Percentiles rank a stretch among this genome's conserved stretches.
Evolutionary conservation across 225 moss, liverwort and hornwort genomes (phyloP).

Genomic region (Bryum argenteum): DNA sequence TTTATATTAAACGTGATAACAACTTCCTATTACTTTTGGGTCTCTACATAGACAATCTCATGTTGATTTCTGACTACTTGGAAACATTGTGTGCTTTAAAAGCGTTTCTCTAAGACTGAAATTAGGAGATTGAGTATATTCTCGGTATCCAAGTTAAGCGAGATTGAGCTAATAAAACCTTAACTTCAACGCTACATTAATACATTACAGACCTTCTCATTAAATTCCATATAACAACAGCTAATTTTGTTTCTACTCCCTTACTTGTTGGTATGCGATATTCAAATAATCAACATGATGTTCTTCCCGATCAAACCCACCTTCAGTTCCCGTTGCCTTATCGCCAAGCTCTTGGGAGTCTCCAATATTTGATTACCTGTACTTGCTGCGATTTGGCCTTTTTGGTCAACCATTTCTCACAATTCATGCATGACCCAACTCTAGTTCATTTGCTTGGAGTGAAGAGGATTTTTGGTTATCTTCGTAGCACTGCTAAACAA

Average conservation of each 20-base stretch:
- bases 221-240: not conserved
- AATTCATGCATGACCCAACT: no score
- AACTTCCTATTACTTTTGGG: not conserved
- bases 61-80: not conserved
- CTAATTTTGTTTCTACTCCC: not conserved
- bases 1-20: not conserved
- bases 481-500: no score
- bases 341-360: no score
- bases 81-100: not conserved
- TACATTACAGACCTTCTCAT: not conserved
- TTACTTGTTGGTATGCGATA: not conserved
- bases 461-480: no score
- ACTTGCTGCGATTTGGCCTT: no score
- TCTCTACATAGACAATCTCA: not conserved
- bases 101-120: not conserved
- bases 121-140: not conserved
- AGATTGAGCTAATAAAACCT: not conserved
- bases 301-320: not conserved
- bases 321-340: no score
- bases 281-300: not conserved
- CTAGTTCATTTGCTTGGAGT: no score
- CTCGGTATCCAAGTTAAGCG: not conserved
- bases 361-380: no score
- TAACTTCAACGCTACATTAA: not conserved
- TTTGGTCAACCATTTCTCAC: no score